These are phyloP conservation scores for Talaromyces verruculosus DNA, from an alignment of 2,329 filamentous ascomycete genomes.

Conservation along the genomic window DNA sequence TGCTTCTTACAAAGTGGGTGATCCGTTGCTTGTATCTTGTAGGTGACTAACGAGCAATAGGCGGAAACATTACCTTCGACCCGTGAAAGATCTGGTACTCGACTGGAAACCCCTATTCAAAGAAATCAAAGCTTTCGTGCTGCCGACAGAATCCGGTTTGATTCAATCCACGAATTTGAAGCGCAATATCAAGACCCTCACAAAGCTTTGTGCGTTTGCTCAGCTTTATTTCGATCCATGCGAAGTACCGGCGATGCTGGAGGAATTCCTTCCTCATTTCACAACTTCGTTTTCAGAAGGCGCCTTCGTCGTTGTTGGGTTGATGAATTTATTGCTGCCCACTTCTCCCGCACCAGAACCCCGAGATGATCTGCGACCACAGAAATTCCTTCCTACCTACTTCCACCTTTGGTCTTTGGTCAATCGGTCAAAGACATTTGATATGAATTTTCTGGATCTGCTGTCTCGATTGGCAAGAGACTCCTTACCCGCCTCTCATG, in stretches of 20 bases:
- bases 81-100: conserved; percentile 81
- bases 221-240: conserved; percentile 90
- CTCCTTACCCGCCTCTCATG: conserved; percentile 69
- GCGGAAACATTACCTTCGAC: conserved; percentile 92
- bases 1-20: conserved; percentile 81
- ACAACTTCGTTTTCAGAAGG: conserved; percentile 89
- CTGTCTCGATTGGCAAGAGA: conserved; percentile 85
- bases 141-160: conserved; percentile 75
- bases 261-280: conserved; percentile 82
- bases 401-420: conserved; percentile 97
- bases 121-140: conserved; percentile 84
- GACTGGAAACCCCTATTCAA: conserved; percentile 94
- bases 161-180: conserved; percentile 63
- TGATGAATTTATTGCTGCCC: conserved; percentile 84
- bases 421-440: conserved; percentile 82
- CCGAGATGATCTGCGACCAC: conserved; percentile 74
- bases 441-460: conserved; percentile 84
- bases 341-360: conserved; percentile 70
- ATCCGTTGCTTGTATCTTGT: neutral
- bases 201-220: conserved; percentile 85
- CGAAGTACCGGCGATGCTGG: conserved; percentile 77
- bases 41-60: conserved; percentile 46
- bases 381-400: conserved; percentile 85
- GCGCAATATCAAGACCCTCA: conserved; percentile 69
- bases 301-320: conserved; percentile 86